A percentile compares a stretch with the other conserved stretches of the same genome.
These are phyloP conservation scores for Erythrobasidium yunnanense DNA, from an alignment of 768 basidiomycete genomes.

Conservation along the genomic window DNA sequence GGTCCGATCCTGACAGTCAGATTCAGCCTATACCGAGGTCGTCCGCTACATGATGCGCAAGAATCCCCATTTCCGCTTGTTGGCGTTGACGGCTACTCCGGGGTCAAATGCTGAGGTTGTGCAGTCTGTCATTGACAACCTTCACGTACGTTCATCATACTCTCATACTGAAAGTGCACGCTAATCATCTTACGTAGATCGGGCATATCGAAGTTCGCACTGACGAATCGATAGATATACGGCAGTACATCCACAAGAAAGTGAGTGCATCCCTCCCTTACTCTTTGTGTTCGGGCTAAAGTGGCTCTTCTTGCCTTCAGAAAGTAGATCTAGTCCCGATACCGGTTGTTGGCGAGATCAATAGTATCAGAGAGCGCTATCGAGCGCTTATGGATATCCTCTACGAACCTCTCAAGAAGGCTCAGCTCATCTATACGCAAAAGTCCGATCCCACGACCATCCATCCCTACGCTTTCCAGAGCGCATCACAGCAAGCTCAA, in stretches of 20 bases:
- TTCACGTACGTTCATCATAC: conserved; percentile 48
- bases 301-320: conserved; percentile 22
- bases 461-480: conserved; percentile 56
- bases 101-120: conserved; percentile 75
- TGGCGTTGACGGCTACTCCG: conserved; percentile 92
- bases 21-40: conserved; percentile 64
- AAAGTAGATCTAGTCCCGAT: conserved; percentile 16
- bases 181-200: conserved; percentile 45
- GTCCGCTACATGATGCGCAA: conserved; percentile 83
- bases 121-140: conserved; percentile 75
- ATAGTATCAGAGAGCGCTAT: conserved; percentile 12
- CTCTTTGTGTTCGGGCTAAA: conserved; percentile 2
- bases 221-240: conserved; percentile 77
- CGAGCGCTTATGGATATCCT: conserved; percentile 16
- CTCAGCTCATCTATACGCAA: conserved; percentile 46
- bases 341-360: conserved; percentile 20
- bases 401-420: conserved; percentile 1
- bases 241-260: conserved; percentile 78
- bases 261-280: conserved; percentile 39
- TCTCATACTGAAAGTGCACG: not conserved
- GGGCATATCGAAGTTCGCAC: conserved; percentile 88
- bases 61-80: conserved; percentile 81
- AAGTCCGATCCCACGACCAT: conserved; percentile 51
- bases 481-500: conserved; percentile 44
- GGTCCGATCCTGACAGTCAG: not conserved